These are phyloP conservation scores for Epichloe hybrida DNA, from an alignment of 2,329 filamentous ascomycete species.

Conservation along the genomic window DNA sequence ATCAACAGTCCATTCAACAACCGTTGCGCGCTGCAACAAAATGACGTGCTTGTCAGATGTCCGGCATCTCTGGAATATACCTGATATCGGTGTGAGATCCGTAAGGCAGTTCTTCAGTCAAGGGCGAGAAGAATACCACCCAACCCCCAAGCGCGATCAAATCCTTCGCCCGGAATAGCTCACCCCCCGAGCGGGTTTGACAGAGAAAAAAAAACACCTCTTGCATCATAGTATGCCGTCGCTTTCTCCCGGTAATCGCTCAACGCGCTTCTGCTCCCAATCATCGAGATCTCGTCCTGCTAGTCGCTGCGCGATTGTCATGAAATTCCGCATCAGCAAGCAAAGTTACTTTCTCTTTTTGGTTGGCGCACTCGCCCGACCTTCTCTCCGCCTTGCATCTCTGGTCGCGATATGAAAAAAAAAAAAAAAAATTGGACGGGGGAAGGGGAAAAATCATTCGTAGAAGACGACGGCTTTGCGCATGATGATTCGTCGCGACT, in stretches of 20 bases:
- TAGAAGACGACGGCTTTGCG: background rate
- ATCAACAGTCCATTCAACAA: background rate
- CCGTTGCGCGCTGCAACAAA: background rate
- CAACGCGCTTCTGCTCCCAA: constrained; percentile 94
- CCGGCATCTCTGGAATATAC: constrained; percentile 4
- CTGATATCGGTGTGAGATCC: background rate
- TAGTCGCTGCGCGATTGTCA: constrained; percentile 13
- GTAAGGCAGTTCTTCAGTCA: background rate
- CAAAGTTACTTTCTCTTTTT: background rate
- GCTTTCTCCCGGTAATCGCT: constrained; percentile 77
- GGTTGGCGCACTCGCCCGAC: background rate
- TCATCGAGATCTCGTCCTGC: constrained; percentile 82
- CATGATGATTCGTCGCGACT: background rate
- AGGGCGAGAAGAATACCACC: background rate
- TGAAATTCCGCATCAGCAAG: background rate
- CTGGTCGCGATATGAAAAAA: background rate
- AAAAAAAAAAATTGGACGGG: too few relatives aligned
- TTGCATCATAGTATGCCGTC: constrained; percentile 56
- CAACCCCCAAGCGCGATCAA: background rate
- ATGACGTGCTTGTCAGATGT: constrained; percentile 2
- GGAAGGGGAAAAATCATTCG: background rate
- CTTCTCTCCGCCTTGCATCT: background rate
- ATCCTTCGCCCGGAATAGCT: too few relatives aligned
- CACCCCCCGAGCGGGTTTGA: background rate
- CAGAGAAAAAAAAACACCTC: background rate